phyloP scores from a whole-genome alignment of 371 early-diverging fungal genomes.

The Synchytrium microbalum region DNA sequence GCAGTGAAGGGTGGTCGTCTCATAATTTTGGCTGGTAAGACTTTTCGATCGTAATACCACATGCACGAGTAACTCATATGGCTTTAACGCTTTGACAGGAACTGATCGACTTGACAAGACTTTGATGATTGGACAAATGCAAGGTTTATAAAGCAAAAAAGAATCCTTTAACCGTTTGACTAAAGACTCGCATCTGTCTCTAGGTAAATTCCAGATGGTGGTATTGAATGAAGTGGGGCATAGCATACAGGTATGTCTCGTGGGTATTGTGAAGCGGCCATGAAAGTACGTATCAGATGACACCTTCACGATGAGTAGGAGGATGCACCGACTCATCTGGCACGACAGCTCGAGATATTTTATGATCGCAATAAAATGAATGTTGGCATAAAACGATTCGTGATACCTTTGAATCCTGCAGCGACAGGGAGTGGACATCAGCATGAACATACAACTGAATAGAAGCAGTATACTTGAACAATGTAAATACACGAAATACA shows the following conservation, averaged over 20 bases:
- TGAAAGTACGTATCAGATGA: too few relatives aligned
- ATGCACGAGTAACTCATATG: background rate
- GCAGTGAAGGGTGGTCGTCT: slow-evolving; percentile 60
- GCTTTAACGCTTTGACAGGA: too few relatives aligned
- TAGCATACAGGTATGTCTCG: slow-evolving; percentile 52
- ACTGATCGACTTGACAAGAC: slow-evolving; percentile 87
- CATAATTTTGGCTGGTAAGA: slow-evolving; percentile 63
- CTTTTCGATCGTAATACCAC: background rate
- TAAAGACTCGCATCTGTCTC: slow-evolving; percentile 6
- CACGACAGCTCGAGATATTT: background rate
- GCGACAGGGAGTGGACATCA: too few relatives aligned
- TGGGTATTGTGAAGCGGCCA: too few relatives aligned
- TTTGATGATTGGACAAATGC: slow-evolving; percentile 93
- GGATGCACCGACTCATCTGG: background rate
- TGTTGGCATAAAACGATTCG: too few relatives aligned
- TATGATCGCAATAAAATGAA: too few relatives aligned
- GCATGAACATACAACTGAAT: too few relatives aligned
- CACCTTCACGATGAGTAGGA: too few relatives aligned
- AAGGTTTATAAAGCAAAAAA: slow-evolving; percentile 21
- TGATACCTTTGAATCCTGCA: too few relatives aligned
- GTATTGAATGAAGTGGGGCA: slow-evolving; percentile 82
- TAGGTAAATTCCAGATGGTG: slow-evolving; percentile 73
- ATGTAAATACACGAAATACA: background rate
- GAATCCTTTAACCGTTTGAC: too few relatives aligned
- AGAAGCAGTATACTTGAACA: too few relatives aligned